Base-by-base conservation (phyloP, 345 rosid genomes). In the Salix exigua region DNA sequence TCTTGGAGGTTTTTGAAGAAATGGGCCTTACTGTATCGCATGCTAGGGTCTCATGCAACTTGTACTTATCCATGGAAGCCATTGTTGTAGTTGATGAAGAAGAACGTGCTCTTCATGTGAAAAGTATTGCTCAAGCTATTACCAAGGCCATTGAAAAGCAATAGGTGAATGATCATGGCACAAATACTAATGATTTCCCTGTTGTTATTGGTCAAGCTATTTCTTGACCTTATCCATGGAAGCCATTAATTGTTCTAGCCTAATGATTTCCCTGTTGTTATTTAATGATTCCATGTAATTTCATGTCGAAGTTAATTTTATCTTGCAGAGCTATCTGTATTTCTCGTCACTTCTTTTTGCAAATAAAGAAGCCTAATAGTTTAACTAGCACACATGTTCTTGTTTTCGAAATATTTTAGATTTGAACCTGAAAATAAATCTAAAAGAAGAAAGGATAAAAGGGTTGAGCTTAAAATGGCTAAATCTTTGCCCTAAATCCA, bases 1-100 rank as follows among this genome's bases (percentile, higher is more conserved):
- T 91, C 72, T 75, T 94, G 63, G 94, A 89, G 77, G 90, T 81
- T n/a, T 88, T 92, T 75, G 97, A 92, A 64, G 84, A 88, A 73
- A 85, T 92, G 89, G 88, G 89, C 21, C 85, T 94, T 58, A 73
- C 68, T 67, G 90, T 91, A 25, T 38, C 77, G 78, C 90, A 88
- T 66, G 94, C 97, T 62, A 88, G 77, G 70, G 90, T 80, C 73
- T 85, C 92, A 18, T 82, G 90, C 83, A 78, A 75, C 67, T 75
- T 68, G 46, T 65, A 53, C 21, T 94, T 92, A 72, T 17, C 74
- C 72, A 88, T 94, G 92, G 98, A 94, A 78, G 96, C 97, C 78
- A 82, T 84, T 85, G 89, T 81, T 67, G 86, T 73, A 64, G 85
- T 90, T 66, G 85, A 79, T 66, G 85, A 79, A 71, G 87, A 81